Base-by-base conservation (phyloP, 371 early-diverging fungal species). In the Spraguea lophii region DNA sequence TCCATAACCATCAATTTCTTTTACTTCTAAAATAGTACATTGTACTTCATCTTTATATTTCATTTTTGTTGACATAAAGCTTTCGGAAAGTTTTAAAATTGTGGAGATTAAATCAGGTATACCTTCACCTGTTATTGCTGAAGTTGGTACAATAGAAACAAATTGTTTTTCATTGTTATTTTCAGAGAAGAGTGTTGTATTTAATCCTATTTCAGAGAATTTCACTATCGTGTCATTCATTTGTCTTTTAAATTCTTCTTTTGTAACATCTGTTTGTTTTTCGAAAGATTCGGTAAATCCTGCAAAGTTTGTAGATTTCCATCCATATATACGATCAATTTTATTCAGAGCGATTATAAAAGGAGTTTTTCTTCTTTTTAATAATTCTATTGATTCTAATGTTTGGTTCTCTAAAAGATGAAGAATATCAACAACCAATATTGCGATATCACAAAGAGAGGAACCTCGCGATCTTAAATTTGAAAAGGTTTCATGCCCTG, bases 301-400 rank as follows among this genome's bases (percentile, higher is more conserved):
- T 62, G 81, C 78, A 64, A 88, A 75, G 2, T 84, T 79, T 35
- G 73, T 75, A 10, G 83, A 61, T 57, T 87, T 78, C 97, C 97
- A 98, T 44, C 80, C 84, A 67, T 81, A 90, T 35, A 97, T 77
- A 71, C 95, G 82, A 75, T 98, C 99, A 59, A 98, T 88, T 77
- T 98, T 98, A 79, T 98, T 98, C 59, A 98, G 74, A 2, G 99
- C 99, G 10, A 98, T 95, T 64, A 98, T 82, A 76, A 97, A 98
- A 2, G 97, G 97, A 19, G 99, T 91, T 75, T 87, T 91, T 56
- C 85, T 78, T 49, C 81, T 78, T 63, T 83, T 80, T 46, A 98
- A 75, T 53, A 98, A 70, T 41, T 82, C 78, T 50, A 98, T 79
- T 12, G 89, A 88, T 73, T 98, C 99, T 47, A 91, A 71, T 0